phyloP scores from a whole-genome alignment of 2,329 filamentous ascomycete species.

The Phoma sp. region DNA sequence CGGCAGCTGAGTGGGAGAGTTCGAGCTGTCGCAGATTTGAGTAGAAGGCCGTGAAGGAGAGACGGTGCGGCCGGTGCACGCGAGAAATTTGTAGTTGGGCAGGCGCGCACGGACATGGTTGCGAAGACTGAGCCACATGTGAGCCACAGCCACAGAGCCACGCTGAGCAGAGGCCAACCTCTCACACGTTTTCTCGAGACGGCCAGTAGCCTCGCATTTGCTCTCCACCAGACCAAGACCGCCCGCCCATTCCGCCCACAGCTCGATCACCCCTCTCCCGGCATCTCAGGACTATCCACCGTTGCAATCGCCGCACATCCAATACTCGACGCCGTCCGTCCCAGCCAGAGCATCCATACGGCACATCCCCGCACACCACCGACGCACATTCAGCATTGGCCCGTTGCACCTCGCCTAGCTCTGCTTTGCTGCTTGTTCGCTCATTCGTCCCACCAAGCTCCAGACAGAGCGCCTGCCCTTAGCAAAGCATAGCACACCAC shows the following conservation, averaged over 20 bases:
- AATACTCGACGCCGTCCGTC: constrained; percentile 4
- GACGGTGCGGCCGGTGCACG: constrained; percentile 18
- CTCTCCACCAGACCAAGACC: constrained; percentile 24
- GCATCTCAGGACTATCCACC: not conserved
- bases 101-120: constrained; percentile 16
- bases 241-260: constrained; percentile 18
- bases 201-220: constrained; percentile 25
- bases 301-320: constrained; percentile 7
- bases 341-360: constrained; percentile 2
- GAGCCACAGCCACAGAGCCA: constrained; percentile 20
- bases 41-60: constrained; percentile 65
- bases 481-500: too few relatives aligned
- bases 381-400: constrained; percentile 10
- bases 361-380: constrained; percentile 21
- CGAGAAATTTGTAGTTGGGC: constrained; percentile 31
- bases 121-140: constrained; percentile 3
- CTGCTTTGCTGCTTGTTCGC: constrained; percentile 44
- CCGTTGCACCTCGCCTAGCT: constrained; percentile 14
- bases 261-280: not conserved
- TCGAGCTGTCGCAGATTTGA: constrained; percentile 76
- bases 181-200: constrained; percentile 39
- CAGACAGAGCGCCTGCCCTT: constrained; percentile 23
- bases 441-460: constrained; percentile 45
- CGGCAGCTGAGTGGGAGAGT: constrained; percentile 66
- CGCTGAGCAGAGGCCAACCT: constrained; percentile 33